Evolutionary conservation across 345 rosid genomes (phyloP).

Genomic region (Syzygium grande): DNA sequence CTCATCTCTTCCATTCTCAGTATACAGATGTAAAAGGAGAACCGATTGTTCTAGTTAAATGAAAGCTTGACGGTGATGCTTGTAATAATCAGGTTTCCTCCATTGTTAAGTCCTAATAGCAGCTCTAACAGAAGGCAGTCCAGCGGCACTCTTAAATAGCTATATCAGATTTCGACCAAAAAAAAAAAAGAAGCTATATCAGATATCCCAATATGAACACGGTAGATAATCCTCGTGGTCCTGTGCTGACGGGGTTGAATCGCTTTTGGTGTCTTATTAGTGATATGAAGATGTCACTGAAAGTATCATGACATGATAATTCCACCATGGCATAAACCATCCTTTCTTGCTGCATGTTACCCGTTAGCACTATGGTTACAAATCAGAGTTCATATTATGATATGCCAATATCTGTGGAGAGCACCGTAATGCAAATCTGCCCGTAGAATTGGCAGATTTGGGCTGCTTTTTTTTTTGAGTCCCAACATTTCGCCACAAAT

Average conservation of each 20-base stretch:
- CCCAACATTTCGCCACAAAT: neutral
- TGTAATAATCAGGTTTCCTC: slow-evolving; percentile 6
- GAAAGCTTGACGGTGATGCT: slow-evolving; percentile 17
- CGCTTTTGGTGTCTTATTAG: neutral
- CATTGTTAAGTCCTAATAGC: neutral
- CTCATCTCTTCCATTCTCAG: neutral
- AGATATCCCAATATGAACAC: neutral
- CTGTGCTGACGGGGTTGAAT: neutral
- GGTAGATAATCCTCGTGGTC: neutral
- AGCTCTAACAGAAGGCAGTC: neutral
- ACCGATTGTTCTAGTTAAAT: slow-evolving; percentile 10
- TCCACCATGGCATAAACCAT: neutral
- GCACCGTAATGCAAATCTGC: neutral
- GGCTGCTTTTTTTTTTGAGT: neutral
- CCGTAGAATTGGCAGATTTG: neutral
- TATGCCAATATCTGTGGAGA: neutral
- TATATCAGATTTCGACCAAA: neutral
- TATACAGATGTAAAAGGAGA: slow-evolving; percentile 10
- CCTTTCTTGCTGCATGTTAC: neutral
- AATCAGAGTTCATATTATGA: neutral
- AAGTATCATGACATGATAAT: neutral
- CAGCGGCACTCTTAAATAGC: neutral
- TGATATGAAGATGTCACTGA: neutral
- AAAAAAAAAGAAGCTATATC: neutral
- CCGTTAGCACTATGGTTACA: neutral